These are phyloP conservation scores for Termitomyces sp. DNA, from an alignment of 768 basidiomycete genomes.

Conservation along the genomic window DNA sequence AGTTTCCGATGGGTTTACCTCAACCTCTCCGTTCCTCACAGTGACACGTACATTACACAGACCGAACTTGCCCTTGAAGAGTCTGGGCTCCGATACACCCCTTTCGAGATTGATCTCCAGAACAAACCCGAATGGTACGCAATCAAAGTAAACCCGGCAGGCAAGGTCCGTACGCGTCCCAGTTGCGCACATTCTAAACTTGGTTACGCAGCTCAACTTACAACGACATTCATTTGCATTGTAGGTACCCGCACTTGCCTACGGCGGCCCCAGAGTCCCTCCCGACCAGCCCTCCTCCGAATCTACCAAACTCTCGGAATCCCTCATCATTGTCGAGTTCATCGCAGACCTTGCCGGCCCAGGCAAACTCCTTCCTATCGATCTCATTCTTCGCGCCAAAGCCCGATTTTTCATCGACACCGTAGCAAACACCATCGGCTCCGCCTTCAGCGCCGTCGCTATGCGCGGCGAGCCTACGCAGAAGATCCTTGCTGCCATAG, in stretches of 20 bases:
- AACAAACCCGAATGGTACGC: constrained; percentile 74
- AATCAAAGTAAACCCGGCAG: constrained; percentile 59
- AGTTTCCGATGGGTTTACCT: constrained; percentile 4
- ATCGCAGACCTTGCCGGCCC: constrained; percentile 52
- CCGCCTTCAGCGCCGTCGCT: constrained; percentile 35
- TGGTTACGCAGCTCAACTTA: constrained; percentile 7
- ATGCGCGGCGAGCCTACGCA: constrained; percentile 38
- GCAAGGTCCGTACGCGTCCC: constrained; percentile 45
- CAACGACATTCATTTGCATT: not conserved
- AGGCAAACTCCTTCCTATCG: constrained; percentile 48
- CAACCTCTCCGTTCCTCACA: not conserved
- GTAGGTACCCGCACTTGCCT: constrained; percentile 55
- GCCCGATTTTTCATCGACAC: constrained; percentile 63
- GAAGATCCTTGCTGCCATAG: constrained; percentile 38
- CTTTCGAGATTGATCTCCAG: constrained; percentile 55
- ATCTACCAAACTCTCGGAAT: constrained; percentile 61
- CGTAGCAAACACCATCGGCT: constrained; percentile 42
- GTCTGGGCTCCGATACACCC: constrained; percentile 42
- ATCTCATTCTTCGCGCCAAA: constrained; percentile 54
- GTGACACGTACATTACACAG: constrained; percentile 24
- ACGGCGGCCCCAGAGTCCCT: constrained; percentile 56
- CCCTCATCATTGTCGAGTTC: constrained; percentile 64
- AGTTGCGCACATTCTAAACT: not conserved
- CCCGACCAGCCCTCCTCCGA: constrained; percentile 57
- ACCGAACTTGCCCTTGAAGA: constrained; percentile 63